Evolutionary conservation across 208 protist genomes (phyloP).

Genomic region (Leptomonas seymouri): DNA sequence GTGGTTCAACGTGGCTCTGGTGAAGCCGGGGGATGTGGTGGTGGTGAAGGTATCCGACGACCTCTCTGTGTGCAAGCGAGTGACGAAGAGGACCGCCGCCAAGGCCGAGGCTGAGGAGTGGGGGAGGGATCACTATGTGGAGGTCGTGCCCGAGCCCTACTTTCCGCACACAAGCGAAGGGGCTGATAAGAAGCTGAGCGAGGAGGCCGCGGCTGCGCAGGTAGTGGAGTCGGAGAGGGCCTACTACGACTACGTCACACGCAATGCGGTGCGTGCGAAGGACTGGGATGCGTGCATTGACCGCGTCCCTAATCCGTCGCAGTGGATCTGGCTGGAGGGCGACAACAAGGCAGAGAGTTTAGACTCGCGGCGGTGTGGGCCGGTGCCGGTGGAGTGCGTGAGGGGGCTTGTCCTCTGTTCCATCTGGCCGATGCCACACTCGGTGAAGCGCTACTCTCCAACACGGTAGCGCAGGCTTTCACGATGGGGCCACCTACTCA

Average conservation of each 20-base stretch:
- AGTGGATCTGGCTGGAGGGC: conserved; percentile 85
- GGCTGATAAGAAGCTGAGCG: conserved; percentile 1
- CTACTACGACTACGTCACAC: conserved; percentile 32
- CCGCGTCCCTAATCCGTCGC: conserved; percentile 36
- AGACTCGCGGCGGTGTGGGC: conserved; percentile 71
- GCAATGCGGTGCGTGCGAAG: conserved; percentile 36
- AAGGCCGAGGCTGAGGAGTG: conserved; percentile 38
- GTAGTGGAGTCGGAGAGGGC: conserved; percentile 22
- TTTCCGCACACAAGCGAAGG: conserved; percentile 3
- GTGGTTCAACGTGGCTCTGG: conserved; percentile 34
- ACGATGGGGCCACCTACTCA: background rate
- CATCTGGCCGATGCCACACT: conserved; percentile 35
- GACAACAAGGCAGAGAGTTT: conserved; percentile 79
- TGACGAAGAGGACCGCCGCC: conserved; percentile 46
- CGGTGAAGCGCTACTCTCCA: conserved; percentile 2
- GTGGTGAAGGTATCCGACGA: conserved; percentile 68
- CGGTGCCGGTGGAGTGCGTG: conserved; percentile 78
- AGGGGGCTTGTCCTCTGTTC: conserved; percentile 54
- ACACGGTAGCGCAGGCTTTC: background rate
- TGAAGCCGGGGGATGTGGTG: conserved; percentile 58
- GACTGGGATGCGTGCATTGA: conserved; percentile 79
- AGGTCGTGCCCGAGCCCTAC: conserved; percentile 32
- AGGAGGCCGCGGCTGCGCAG: background rate
- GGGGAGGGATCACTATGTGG: conserved; percentile 50
- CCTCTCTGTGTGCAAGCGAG: conserved; percentile 82